Evolutionary conservation across 2,329 filamentous ascomycete genomes (phyloP), one percentile per base, ranked within the genome.

Genomic region (Xylaria sp.): DNA sequence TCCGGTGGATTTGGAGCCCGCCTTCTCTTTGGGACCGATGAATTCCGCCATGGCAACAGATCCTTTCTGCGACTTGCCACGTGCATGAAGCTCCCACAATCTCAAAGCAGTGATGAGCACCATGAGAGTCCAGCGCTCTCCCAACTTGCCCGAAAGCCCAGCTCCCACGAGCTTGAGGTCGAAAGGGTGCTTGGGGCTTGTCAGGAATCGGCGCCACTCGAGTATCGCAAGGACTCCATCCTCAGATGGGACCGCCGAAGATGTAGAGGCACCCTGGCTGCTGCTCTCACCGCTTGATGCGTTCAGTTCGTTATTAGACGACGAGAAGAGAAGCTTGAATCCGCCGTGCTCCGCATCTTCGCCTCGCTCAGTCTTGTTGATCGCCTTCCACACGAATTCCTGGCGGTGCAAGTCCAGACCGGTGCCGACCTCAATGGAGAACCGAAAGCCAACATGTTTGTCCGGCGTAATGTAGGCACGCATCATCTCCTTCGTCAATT

Each of bases 311-410:
- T 52, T 20, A 1, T 23, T 2, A 15, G 41, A 9, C 7, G 52
- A 9, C 18, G 67, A 20, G 5, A 44, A 37, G 12, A 67, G 37
- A 13, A 71, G 66, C 37, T 60, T 67, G 62, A 69, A 72, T 5
- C 69, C 71, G 9, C 69, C 69, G 20, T 67, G 15, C 18, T 63
- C 28, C 13, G 60, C 67, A 2, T 34, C 63, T 2, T 72, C 69
- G 34, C 62, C 67, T 48, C 31, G 50, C 28, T 68, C 65, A 15
- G 58, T 56, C 65, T 71, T 71, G 8, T 57, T 65, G 15, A 73
- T 65, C 23, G 68, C 71, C 28, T 66, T 65, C 70, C 72, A 74
- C 62, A 75, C 71, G 55, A 75, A 75, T 37, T 50, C 34, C 55
- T 67, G 66, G 34, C 73, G 71, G 13, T 52, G 50, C 54, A 72